Evolutionary conservation across 192 early-diverging fungal genomes (phyloP).

Genomic region (Entomortierella beljakovae): DNA sequence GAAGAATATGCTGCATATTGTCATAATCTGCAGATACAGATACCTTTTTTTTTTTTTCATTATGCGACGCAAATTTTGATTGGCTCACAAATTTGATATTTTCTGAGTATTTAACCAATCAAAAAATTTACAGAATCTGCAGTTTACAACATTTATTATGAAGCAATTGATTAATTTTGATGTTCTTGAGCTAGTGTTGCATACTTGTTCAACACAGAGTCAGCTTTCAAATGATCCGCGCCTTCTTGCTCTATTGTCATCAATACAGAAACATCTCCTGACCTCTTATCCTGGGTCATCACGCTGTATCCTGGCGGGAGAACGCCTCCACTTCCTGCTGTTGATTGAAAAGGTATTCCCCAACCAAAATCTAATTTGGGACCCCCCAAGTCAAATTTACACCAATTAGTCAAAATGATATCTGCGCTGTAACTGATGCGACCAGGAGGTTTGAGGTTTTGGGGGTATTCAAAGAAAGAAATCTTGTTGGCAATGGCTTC

Average conservation of each 20-base stretch:
- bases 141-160: too few relatives aligned
- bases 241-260: slow-evolving; percentile 44
- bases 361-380: slow-evolving; percentile 51
- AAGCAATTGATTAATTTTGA: too few relatives aligned
- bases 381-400: slow-evolving; percentile 51
- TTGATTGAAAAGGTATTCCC: slow-evolving; percentile 47
- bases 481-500: slow-evolving; percentile 49
- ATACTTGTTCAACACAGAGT: slow-evolving; percentile 49
- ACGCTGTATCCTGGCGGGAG: slow-evolving; percentile 52
- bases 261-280: slow-evolving; percentile 37
- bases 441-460: slow-evolving; percentile 35
- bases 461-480: slow-evolving; percentile 46
- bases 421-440: slow-evolving; percentile 43
- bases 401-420: slow-evolving; percentile 55
- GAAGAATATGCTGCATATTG: too few relatives aligned
- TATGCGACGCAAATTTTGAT: too few relatives aligned
- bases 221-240: slow-evolving; percentile 22
- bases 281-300: slow-evolving; percentile 44
- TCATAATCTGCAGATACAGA: too few relatives aligned
- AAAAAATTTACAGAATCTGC: too few relatives aligned
- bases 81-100: too few relatives aligned
- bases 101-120: too few relatives aligned
- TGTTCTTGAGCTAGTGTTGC: slow-evolving; percentile 14
- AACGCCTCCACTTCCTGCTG: slow-evolving; percentile 18
- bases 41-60: too few relatives aligned